Evolutionary conservation across 73 alveolate genomes (phyloP), one percentile per base, ranked within the genome.

Genomic region (Paramecium biaurelia): DNA sequence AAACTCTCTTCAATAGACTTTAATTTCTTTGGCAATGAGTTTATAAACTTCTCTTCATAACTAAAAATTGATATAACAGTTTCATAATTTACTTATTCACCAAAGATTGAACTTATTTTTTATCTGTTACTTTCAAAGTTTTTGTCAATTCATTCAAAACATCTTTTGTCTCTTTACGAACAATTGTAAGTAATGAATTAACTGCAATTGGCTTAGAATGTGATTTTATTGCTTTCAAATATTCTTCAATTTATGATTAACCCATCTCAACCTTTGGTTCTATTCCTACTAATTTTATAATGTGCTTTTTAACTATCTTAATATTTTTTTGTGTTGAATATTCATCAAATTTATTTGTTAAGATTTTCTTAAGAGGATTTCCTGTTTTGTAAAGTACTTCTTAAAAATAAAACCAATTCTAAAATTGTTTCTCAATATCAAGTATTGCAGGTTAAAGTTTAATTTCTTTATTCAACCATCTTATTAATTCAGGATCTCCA

Each of bases 201-300:
- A 24, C 56, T n/a, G 49, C 41, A 12, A 79, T 41, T 14, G 90
- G 90, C 21, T 41, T 79, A 47, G 35, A 4, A 79, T 41, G 42
- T 43, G 47, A 38, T 79, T 79, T 43, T 0, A 79, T 79, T 43
- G 74, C 70, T 45, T 41, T 79, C 45, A 79, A 45, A 79, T 79
- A 79, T 45, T 79, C 90, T 11, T 79, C 90, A n/a, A 79, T 45
- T 34, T 37, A 24, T 0, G 90, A 79, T 79, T 79, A 43, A 12
- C 90, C 90, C 43, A 43, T 79, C 23, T 79, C 90, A 23, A 79
- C 90, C 43, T 79, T 79, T 12, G 90, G 90, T 47, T 79, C 90
- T 10, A 79, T 79, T 15, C 90, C 90, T 37, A 43, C 56, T 18
- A 79, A 24, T 41, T 79, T 79, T 41, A 79, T 79, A 10, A 79